Evolutionary conservation across 495 filamentous ascomycete species (phyloP), one percentile per base, ranked within the genome.

Genomic region (Lophiotrema nucula): DNA sequence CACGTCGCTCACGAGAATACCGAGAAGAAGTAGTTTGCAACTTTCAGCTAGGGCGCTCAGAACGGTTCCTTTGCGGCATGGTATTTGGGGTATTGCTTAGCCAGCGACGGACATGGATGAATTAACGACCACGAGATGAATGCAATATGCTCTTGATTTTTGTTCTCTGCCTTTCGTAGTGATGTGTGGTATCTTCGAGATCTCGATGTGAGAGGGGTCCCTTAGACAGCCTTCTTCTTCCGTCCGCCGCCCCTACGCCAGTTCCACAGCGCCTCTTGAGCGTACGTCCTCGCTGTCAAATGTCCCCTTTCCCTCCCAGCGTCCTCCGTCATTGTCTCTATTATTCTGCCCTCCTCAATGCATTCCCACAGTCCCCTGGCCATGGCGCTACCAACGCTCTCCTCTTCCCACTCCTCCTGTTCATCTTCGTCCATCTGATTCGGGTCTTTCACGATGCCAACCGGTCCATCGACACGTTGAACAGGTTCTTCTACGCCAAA

Each of bases 201-300:
- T n/a, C n/a, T n/a, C n/a, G n/a, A n/a, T n/a, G n/a, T n/a, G n/a
- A n/a, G n/a, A n/a, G n/a, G n/a, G n/a, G n/a, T n/a, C n/a, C n/a
- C n/a, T n/a, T n/a, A n/a, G n/a, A 66, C 60, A 31, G 72, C 74
- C 54, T 72, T 68, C 70, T 71, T 70, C 54, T 69, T 72, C 55
- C 68, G 57, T 23, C 79, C 82, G 0, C 90, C 89, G 0, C 90
- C 88, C 73, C 85, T 88, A 75, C 89, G 83, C 81, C 88, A 93
- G 39, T 96, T 68, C 92, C 93, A 97, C 26, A 96, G 74, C 24
- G 92, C 91, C 72, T 98, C 93, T 18, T 84, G 83, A 31, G 93
- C 93, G 81, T 89, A 93, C 1, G 84, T 83, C 62, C 83, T 81
- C 19, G 86, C 85, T 66, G 87, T 84, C 43, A 79, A 71, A 76